phyloP scores from a whole-genome alignment of 352 stramenopile species.

The Phytophthora pini region DNA sequence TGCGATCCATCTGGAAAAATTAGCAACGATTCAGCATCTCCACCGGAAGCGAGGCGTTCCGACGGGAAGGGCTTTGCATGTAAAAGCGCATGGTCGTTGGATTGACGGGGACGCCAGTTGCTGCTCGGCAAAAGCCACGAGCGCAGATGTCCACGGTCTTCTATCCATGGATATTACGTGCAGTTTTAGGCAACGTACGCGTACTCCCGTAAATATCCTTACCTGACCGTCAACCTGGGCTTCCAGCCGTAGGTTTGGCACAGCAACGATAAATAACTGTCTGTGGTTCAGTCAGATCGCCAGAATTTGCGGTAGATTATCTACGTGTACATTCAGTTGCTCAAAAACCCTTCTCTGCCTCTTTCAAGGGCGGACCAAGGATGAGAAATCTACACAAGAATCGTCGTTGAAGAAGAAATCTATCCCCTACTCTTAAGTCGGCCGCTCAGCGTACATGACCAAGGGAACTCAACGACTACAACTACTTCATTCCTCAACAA shows the following conservation, averaged over 20 bases:
- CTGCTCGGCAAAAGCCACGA: constrained; percentile 4
- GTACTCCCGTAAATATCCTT: no score
- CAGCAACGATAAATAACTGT: not conserved
- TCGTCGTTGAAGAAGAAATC: no score
- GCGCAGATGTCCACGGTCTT: constrained; percentile 1
- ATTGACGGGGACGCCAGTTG: constrained; percentile 14
- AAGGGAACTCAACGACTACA: no score
- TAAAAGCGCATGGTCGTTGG: constrained; percentile 26
- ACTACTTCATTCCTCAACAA: not conserved
- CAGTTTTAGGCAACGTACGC: no score
- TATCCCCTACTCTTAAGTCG: no score
- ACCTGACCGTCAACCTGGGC: no score
- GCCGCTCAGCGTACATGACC: no score
- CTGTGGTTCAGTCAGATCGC: not conserved
- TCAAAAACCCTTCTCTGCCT: no score
- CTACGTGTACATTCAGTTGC: no score
- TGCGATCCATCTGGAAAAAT: constrained; percentile 4
- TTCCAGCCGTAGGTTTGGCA: not conserved
- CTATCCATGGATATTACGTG: no score
- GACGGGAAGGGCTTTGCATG: constrained; percentile 18
- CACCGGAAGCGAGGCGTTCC: constrained; percentile 9
- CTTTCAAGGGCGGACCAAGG: no score
- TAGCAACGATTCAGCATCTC: constrained; percentile 6
- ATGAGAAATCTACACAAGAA: no score
- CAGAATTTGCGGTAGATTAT: not conserved